Base-by-base conservation (phyloP, 345 rosid genomes). In the Cardamine resedifolia region DNA sequence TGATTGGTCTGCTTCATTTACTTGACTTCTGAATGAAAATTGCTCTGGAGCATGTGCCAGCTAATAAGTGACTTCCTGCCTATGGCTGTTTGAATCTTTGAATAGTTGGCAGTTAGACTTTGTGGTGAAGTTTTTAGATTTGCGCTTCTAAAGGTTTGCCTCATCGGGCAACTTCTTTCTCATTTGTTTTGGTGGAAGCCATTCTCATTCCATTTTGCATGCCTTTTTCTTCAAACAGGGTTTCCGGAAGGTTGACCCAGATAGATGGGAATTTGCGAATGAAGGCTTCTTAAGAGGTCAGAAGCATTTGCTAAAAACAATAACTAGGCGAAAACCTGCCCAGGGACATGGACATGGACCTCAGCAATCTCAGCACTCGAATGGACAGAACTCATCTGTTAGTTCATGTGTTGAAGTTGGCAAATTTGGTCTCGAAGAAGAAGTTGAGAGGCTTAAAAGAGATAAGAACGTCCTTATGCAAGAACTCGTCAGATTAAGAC, bases 401-500 rank as follows among this genome's bases (percentile, higher is more conserved):
- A 83, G 87, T 34, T 86, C 97, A 30, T 95, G 99, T 74, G 98
- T 91, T 43, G 99, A 95, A 87, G 98, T 95, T 74, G 99, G 98
- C 65, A 91, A 95, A 68, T 95, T 95, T 78, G 99, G 98, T 78
- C 88, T 95, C 20, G 96, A 87, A 81, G 98, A 92, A 81, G 98
- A 95, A 77, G 96, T 95, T 39, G 99, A 90, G 83, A 85, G 92
- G 81, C 98, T 95, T 58, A 95, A 95, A 83, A 85, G 99, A 83
- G 99, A 95, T 80, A 95, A 91, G 82, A 91, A 95, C 71, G 97
- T 95, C 70, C 96, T 95, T 47, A 91, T 91, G 99, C 98, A 92
- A 87, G 97, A 95, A 76, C 93, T 91, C 45, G 98, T 95, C 41
- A 79, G 94, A 81, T 77, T 91, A 69, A 88, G 99, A 70, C 98